Percentiles rank a stretch among this genome's conserved stretches.
Conservation (phyloP, 331 rosid species). For the Pyrus hybrid region DNA sequence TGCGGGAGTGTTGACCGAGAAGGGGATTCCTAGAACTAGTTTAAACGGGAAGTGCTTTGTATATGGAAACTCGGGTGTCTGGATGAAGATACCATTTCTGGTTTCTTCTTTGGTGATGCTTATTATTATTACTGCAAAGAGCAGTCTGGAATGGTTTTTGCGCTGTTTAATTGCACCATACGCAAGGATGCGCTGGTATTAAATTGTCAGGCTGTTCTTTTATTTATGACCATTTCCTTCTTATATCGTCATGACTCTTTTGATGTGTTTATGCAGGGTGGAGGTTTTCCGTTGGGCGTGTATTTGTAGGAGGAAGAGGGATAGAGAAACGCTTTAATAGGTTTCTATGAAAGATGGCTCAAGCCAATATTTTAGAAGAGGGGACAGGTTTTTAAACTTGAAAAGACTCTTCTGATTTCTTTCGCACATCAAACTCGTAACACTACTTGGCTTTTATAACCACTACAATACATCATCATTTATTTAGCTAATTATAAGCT, state of each 20-base stretch:
- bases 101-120: slow-evolving; percentile 89
- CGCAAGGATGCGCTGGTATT: slow-evolving; percentile 76
- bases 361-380: no score
- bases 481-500: background rate
- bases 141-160: slow-evolving; percentile 57
- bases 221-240: background rate
- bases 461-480: background rate
- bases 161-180: slow-evolving; percentile 54
- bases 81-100: slow-evolving; percentile 59
- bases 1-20: slow-evolving; percentile 80
- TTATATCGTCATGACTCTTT: background rate
- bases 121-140: slow-evolving; percentile 49
- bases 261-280: slow-evolving; percentile 39
- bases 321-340: no score
- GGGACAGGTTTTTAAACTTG: background rate
- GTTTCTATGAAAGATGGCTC: no score
- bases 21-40: slow-evolving; percentile 55
- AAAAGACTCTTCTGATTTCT: no score
- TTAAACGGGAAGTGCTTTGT: slow-evolving; percentile 57
- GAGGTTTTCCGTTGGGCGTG: slow-evolving; percentile 67
- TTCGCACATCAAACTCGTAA: no score
- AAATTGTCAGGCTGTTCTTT: background rate
- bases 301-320: no score
- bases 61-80: slow-evolving; percentile 72
- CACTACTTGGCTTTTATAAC: background rate